Conservation (phyloP, 169 alveolate species). For the Fabrea salina region DNA sequence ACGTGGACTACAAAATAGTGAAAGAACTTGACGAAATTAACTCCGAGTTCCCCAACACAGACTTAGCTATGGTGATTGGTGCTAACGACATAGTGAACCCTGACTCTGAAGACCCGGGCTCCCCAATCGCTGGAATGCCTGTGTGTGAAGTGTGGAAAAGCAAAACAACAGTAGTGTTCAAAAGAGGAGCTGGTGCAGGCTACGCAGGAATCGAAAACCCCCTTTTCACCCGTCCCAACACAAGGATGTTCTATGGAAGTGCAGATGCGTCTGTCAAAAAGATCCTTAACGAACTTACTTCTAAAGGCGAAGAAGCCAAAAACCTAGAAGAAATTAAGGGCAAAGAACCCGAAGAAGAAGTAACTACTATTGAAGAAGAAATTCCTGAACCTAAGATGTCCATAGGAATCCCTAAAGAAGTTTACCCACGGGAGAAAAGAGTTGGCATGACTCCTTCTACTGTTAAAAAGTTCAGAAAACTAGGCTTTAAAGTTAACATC, state of each 20-base stretch:
- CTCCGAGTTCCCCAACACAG: constrained; percentile 65
- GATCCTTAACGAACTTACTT: not conserved
- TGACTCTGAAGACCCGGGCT: constrained; percentile 87
- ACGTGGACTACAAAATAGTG: constrained; percentile 92
- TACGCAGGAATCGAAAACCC: constrained; percentile 94
- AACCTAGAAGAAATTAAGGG: not conserved
- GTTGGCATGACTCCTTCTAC: constrained; percentile 64
- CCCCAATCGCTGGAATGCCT: constrained; percentile 94
- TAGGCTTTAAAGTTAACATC: constrained; percentile 48
- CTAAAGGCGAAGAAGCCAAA: not conserved
- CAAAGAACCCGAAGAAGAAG: constrained; percentile 15
- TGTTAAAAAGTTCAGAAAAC: constrained; percentile 36
- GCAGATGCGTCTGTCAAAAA: constrained; percentile 55
- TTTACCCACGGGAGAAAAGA: constrained; percentile 52
- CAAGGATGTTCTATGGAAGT: constrained; percentile 88
- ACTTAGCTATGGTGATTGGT: constrained; percentile 90
- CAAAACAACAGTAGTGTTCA: constrained; percentile 81
- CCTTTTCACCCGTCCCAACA: constrained; percentile 84
- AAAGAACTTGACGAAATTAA: constrained; percentile 93
- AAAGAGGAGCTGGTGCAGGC: constrained; percentile 93
- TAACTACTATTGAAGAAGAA: not conserved
- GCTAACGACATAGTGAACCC: constrained; percentile 95
- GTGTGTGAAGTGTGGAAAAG: constrained; percentile 94
- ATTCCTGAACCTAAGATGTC: constrained; percentile 31
- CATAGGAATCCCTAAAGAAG: constrained; percentile 67